Conservation (phyloP, 768 basidiomycete genomes). For the Psilocybe azurescens region DNA sequence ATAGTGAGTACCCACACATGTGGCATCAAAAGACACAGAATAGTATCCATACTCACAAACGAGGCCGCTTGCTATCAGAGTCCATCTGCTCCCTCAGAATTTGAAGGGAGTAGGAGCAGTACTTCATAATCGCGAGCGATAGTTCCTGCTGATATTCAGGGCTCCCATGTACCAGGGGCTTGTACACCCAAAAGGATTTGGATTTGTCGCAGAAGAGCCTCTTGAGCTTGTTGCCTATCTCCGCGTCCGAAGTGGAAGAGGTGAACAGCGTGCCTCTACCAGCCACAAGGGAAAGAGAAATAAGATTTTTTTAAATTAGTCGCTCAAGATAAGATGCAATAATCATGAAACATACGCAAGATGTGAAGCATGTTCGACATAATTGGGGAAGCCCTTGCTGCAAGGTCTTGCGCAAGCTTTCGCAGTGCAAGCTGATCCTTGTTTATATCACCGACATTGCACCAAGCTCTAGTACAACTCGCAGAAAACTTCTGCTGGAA, state of each 20-base stretch:
- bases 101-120: neutral
- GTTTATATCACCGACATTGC: conserved; percentile 39
- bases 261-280: conserved; percentile 24
- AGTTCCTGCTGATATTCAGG: conserved; percentile 3
- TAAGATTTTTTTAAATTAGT: too few relatives aligned
- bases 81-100: too few relatives aligned
- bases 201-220: conserved; percentile 2
- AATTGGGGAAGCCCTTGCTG: conserved; percentile 2
- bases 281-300: neutral
- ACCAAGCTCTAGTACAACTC: conserved; percentile 37
- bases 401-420: conserved; percentile 24
- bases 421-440: conserved; percentile 26
- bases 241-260: conserved; percentile 6
- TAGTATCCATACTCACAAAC: neutral
- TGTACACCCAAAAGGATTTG: neutral
- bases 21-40: too few relatives aligned
- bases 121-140: conserved; percentile 15
- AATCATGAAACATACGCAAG: conserved; percentile 12
- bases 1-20: too few relatives aligned
- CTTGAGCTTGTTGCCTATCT: conserved; percentile 10
- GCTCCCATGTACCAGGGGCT: neutral
- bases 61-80: too few relatives aligned
- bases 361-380: neutral
- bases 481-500: conserved; percentile 46
- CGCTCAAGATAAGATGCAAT: too few relatives aligned